phyloP scores from a whole-genome alignment of 768 basidiomycete species.

The Tricholoma terreum region DNA sequence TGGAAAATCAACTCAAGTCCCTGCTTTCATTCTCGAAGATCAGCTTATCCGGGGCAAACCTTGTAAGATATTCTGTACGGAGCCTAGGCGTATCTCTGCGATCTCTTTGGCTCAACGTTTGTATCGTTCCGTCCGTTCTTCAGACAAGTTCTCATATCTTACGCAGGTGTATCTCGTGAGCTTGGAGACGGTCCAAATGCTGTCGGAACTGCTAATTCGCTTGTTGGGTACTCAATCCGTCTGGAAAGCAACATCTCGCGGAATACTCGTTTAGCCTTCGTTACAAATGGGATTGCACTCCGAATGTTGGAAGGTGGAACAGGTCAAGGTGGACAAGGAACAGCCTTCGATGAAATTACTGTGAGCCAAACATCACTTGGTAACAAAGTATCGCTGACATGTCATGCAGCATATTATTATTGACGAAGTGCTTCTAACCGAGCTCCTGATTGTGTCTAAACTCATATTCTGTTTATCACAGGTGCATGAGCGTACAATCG shows the following conservation, averaged over 20 bases:
- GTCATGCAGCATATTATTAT: conserved; percentile 83
- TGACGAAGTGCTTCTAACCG: conserved; percentile 64
- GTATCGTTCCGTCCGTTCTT: conserved; percentile 9
- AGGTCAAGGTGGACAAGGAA: conserved; percentile 64
- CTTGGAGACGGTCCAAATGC: conserved; percentile 80
- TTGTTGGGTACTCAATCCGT: conserved; percentile 94
- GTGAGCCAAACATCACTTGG: conserved; percentile 39
- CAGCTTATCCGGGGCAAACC: conserved; percentile 73
- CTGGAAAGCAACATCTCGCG: conserved; percentile 83
- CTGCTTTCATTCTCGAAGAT: conserved; percentile 90
- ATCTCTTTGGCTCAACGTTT: conserved; percentile 88
- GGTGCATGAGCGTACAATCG: conserved; percentile 96
- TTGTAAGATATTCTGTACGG: conserved; percentile 93
- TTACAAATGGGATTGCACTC: conserved; percentile 93
- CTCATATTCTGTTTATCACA: conserved; percentile 21
- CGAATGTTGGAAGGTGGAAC: conserved; percentile 93
- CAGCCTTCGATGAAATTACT: conserved; percentile 92
- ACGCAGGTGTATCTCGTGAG: conserved; percentile 74
- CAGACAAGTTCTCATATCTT: conserved; percentile 3
- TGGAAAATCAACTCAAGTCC: conserved; percentile 96
- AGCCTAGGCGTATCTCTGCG: conserved; percentile 93
- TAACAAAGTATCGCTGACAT: conserved; percentile 1
- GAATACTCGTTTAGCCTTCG: conserved; percentile 77
- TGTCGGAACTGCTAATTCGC: conserved; percentile 71
- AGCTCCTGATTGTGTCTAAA: neutral